phyloP scores from a whole-genome alignment of 352 stramenopile species.

The Phytophthora cryptogea region DNA sequence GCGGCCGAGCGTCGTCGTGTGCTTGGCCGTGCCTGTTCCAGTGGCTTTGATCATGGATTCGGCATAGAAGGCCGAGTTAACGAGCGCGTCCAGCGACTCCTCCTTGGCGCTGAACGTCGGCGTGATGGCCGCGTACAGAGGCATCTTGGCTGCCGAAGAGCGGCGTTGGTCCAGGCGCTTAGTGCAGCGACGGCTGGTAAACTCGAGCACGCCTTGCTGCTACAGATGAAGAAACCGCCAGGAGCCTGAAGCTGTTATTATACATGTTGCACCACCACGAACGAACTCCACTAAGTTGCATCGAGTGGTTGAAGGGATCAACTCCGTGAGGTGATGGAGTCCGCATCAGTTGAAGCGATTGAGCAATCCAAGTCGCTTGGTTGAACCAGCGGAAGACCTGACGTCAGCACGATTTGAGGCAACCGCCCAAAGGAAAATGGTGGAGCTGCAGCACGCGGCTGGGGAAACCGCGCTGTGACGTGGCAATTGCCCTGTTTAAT shows the following conservation, averaged over 20 bases:
- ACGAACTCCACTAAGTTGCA: not conserved
- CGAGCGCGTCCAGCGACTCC: conserved; percentile 56
- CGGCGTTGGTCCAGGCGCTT: no score
- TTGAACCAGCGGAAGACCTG: conserved; percentile 6
- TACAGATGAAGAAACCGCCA: conserved; percentile 17
- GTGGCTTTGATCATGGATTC: conserved; percentile 43
- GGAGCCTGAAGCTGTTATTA: conserved; percentile 6
- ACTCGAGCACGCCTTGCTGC: not conserved
- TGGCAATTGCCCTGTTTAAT: conserved; percentile 24
- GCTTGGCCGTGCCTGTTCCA: conserved; percentile 35
- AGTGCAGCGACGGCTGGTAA: not conserved
- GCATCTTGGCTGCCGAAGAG: conserved; percentile 37
- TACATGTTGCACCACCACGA: not conserved
- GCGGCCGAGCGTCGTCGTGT: conserved; percentile 50
- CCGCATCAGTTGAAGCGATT: conserved; percentile 3
- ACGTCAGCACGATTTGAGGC: conserved; percentile 17
- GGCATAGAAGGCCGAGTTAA: conserved; percentile 56
- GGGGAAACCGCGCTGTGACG: conserved; percentile 14
- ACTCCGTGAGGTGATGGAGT: conserved; percentile 17
- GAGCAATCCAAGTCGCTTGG: conserved; percentile 16
- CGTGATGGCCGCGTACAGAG: conserved; percentile 60
- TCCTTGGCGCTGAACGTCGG: conserved; percentile 66
- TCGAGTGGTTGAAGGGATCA: conserved; percentile 2
- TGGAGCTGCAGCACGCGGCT: not conserved
- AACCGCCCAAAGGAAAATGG: not conserved